Evolutionary conservation across 257 asterid genomes (phyloP).

Genomic region (Primulina huaijiensis): DNA sequence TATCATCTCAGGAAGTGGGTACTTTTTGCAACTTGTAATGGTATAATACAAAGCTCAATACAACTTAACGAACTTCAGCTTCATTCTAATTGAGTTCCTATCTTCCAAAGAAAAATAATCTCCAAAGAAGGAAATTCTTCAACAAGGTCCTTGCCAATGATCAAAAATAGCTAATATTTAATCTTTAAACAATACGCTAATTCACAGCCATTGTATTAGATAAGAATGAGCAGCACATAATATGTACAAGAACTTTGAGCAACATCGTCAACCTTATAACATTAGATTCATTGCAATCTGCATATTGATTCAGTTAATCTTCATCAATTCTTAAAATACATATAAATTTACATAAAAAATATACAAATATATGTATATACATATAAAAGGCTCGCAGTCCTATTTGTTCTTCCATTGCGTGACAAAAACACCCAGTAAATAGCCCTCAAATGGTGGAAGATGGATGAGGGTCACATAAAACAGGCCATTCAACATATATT

Average conservation of each 20-base stretch:
- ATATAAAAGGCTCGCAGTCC: no score
- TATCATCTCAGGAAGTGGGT: constrained; percentile 6
- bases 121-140: not conserved
- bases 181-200: not conserved
- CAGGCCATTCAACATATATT: no score
- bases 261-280: constrained; percentile 10
- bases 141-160: not conserved
- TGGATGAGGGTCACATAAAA: no score
- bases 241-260: constrained; percentile 8
- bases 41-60: not conserved
- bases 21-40: not conserved
- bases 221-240: constrained; percentile 7
- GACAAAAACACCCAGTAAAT: no score
- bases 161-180: not conserved
- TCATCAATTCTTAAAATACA: not conserved
- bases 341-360: not conserved
- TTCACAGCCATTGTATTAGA: constrained; percentile 13
- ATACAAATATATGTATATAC: no score
- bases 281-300: constrained; percentile 1
- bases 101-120: not conserved
- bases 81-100: constrained; percentile 1
- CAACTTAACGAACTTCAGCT: constrained; percentile 18
- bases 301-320: constrained; percentile 8
- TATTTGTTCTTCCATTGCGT: no score
- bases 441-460: no score